Base-by-base conservation (phyloP, 2,329 filamentous ascomycete species). In the Lasiodiplodia citricola region DNA sequence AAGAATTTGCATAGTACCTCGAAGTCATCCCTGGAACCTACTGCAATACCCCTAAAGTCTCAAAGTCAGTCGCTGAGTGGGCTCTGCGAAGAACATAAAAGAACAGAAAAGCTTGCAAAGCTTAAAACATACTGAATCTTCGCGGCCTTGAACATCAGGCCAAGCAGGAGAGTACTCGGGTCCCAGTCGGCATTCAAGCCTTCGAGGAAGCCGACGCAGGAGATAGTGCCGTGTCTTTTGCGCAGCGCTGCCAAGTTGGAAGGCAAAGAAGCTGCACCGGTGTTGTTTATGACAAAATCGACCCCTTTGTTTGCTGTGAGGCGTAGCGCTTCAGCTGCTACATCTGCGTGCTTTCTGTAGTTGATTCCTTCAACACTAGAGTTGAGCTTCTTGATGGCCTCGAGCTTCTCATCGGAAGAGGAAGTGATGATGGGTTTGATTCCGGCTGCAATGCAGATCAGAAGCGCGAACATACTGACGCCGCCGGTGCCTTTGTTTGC, bases 351-450 rank as follows among this genome's bases (percentile, higher is more conserved):
- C 0, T 76, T 82, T 66, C 84, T 86, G 76, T 91, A 91, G 76
- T 91, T 90, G 74, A 91, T 81, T 10, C 86, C 79, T 66, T 66
- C 14, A 18, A 77, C 62, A 2, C 52, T 25, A 1, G 72, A 70
- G 18, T 68, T 70, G 8, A 75, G 31, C n/a, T 71, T 70, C 41
- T 87, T 81, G n/a, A 90, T 78, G 10, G 77, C 79, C 31, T 82
- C 76, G 0, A 84, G 84, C 75, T 90, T 90, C 7, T 80, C 79
- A 10, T 86, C 81, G 0, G 84, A 86, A 0, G 85, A 88, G 0
- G 87, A 89, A 0, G 88, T 90, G 0, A 89, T 83, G 60, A 91
- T 87, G 1, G 90, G 74, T 5, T 35, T 66, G 60, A 77, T 76
- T 4, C 74, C 74, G 0, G 74, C 75, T 1, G 75, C 73, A 2